These are phyloP conservation scores for Penicillium silybi DNA, from an alignment of 495 filamentous ascomycete genomes.

Conservation along the genomic window DNA sequence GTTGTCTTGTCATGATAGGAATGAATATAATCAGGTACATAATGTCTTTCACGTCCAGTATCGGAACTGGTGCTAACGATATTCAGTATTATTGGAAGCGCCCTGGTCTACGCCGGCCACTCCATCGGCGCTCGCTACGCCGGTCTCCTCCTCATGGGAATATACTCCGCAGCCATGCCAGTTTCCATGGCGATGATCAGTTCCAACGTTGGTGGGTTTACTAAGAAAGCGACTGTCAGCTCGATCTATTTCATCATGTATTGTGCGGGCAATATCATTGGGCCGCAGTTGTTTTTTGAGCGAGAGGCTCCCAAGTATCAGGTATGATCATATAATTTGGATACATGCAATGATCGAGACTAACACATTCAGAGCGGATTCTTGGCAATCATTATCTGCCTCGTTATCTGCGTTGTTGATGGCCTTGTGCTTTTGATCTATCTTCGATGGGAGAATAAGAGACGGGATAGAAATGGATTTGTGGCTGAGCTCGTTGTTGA, in stretches of 20 bases:
- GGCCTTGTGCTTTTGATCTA: constrained; percentile 13
- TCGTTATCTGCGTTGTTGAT: constrained; percentile 11
- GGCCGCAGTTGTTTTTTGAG: constrained; percentile 34
- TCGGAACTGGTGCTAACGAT: constrained; percentile 35
- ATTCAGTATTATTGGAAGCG: constrained; percentile 31
- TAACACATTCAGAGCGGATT: constrained; percentile 14
- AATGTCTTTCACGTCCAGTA: no score
- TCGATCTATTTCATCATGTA: constrained; percentile 39
- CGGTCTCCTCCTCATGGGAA: constrained; percentile 48
- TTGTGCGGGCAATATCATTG: constrained; percentile 51
- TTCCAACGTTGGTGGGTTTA: constrained; percentile 53
- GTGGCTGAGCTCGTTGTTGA: not conserved
- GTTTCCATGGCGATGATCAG: constrained; percentile 51
- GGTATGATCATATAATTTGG: not conserved
- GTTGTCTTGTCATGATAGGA: constrained; percentile 14
- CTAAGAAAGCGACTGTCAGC: constrained; percentile 25
- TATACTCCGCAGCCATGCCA: constrained; percentile 52
- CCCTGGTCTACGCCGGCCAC: constrained; percentile 39
- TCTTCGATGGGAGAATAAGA: constrained; percentile 13
- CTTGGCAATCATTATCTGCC: constrained; percentile 18
- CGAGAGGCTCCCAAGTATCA: constrained; percentile 24
- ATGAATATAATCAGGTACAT: constrained; percentile 15
- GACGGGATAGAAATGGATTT: constrained; percentile 6
- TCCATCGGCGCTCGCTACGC: constrained; percentile 44
- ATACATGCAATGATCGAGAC: not conserved